phyloP scores from a whole-genome alignment of 306 rosid species.

The Ochetophila trinervis region DNA sequence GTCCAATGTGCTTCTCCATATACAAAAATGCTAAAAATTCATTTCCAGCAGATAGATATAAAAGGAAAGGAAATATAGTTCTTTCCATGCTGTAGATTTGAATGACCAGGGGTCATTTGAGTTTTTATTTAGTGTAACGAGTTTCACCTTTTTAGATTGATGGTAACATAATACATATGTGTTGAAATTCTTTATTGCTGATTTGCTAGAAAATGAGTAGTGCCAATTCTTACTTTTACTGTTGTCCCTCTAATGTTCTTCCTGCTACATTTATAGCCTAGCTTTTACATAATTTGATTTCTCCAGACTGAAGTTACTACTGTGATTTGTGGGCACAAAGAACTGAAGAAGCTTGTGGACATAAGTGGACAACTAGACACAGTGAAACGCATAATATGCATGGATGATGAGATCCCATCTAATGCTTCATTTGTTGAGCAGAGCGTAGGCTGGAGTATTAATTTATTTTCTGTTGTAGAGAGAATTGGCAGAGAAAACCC shows the following conservation, averaged over 20 bases:
- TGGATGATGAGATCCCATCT: slow-evolving; percentile 65
- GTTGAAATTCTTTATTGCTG: background rate
- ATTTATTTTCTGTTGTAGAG: slow-evolving; percentile 59
- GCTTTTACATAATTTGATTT: slow-evolving; percentile 20
- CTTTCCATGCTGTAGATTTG: no score
- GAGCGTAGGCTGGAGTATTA: slow-evolving; percentile 51
- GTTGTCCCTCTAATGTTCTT: background rate
- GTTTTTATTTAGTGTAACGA: no score
- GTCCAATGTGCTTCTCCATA: no score
- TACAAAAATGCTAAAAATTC: no score
- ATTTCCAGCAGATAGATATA: no score
- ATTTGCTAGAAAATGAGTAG: background rate
- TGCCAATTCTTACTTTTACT: background rate
- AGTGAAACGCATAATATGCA: slow-evolving; percentile 74
- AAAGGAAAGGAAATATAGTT: no score
- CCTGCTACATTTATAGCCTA: background rate
- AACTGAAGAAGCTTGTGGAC: slow-evolving; percentile 60
- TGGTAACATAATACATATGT: no score
- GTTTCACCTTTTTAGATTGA: no score
- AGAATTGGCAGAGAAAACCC: slow-evolving; percentile 63
- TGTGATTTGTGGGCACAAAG: slow-evolving; percentile 87
- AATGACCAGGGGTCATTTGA: no score
- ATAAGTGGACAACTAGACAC: slow-evolving; percentile 76
- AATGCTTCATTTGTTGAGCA: slow-evolving; percentile 43
- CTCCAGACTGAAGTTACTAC: slow-evolving; percentile 89